Evolutionary conservation across 257 asterid species (phyloP), one percentile per base, ranked within the genome.

Genomic region (Paulownia fortunei): DNA sequence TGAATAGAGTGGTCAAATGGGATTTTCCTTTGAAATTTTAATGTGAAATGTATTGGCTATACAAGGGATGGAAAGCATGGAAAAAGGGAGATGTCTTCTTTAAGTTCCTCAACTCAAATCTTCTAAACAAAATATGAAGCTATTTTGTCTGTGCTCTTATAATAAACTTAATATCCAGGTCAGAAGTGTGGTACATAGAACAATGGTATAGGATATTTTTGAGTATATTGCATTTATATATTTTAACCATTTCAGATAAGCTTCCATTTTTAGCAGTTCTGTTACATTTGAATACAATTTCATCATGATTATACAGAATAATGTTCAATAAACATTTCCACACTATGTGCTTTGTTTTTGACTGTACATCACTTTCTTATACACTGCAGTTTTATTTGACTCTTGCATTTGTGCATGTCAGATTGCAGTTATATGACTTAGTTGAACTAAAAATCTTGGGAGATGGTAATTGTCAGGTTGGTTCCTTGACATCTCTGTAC

Each of bases 381-480:
- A 12, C 15, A 8, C 4, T 42, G 3, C 32, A 8, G 3, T 36
- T 49, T 52, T 62, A 4, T 15, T 42, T 72, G 34, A 78, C 78
- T 52, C 21, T 37, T 60, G 15, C 42, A 27, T 75, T 79, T 65
- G 41, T 70, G 26, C 58, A 37, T 59, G 26, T 56, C 88, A 94
- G 98, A 79, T 85, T 93, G 85, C 86, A 88, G 82, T 76, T 93
- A 74, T 93, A 93, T 67, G 96, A 93, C 54, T 82, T 93, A 63
- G 90, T 80, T 37, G 98, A 93, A 87, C 88, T 85, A 21, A 89
- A 93, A 83, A 87, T 93, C 59, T 79, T 89, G 21, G 98, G 98
- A 83, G 98, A 92, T 78, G 97, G 98, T 65, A 93, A 93, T 78
- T 93, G 98, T 69, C 98, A 94, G 98, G 98, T 94, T 74, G 59